These are phyloP conservation scores for Flaveria robusta DNA, from an alignment of 129 eudicot genomes.

Conservation along the genomic window DNA sequence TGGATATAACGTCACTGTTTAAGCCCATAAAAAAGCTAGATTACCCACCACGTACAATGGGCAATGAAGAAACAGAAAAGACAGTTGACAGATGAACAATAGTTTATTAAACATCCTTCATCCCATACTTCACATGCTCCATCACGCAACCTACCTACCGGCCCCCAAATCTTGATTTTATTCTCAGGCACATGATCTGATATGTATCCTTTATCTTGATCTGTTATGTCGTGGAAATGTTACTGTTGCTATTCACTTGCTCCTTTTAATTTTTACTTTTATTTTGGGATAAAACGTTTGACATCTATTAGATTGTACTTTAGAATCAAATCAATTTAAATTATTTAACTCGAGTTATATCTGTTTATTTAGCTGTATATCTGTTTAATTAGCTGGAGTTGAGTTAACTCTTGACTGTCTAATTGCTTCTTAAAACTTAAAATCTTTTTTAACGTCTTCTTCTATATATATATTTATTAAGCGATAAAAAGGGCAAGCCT, in stretches of 20 bases:
- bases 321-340: not conserved
- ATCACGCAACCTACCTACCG: conserved; percentile 6
- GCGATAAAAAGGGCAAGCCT: not conserved
- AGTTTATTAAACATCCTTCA: not conserved
- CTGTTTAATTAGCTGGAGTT: not conserved
- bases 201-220: not conserved
- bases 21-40: not conserved
- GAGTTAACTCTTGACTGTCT: not conserved
- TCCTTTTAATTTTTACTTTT: not conserved
- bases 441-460: not conserved
- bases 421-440: not conserved
- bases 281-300: not conserved
- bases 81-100: not conserved
- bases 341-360: no score
- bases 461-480: not conserved
- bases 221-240: conserved; percentile 1
- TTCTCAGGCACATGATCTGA: not conserved
- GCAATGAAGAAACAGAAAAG: conserved; percentile 3
- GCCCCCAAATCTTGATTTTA: conserved; percentile 3
- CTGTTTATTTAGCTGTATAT: not conserved
- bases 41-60: not conserved
- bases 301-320: not conserved
- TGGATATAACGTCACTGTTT: not conserved
- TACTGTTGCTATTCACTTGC: conserved; percentile 10
- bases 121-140: conserved; percentile 5